Base-by-base conservation (phyloP, 176 grass and related monocot genomes). In the Rhynchospora pubera region DNA sequence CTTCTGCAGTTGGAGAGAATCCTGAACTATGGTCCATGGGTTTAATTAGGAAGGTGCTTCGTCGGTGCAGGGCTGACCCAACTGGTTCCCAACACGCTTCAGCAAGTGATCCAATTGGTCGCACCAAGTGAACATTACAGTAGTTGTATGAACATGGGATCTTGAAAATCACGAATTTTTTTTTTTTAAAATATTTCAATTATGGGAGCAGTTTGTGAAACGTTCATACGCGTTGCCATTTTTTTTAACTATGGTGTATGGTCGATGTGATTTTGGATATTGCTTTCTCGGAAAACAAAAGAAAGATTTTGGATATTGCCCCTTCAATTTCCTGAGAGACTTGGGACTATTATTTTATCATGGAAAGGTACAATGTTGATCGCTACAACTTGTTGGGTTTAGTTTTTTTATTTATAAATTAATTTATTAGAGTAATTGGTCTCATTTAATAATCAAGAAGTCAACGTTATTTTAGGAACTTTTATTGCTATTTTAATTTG, bases 81-180 rank as follows among this genome's bases (percentile, higher is more conserved):
- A 82, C 43, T 28, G 45, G 59, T 82, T 82, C 39, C 79, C 61
- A 10, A 82, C 60, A 82, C 57, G 79, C 79, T 50, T 82, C n/a
- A 51, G 16, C 57, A 63, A 82, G 39, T 62, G 15, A 47, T 11
- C 65, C 62, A 24, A 82, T 82, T 82, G 61, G 60, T 65, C 39
- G 39, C 52, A 66, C 6, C 23, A 23, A 53, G 58, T 76, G 50
- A 74, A 67, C 34, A 28, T 65, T 18, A 50, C 13, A 47, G 46
- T 73, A 12, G 45, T 73, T 73, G 1, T 12, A 12, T 23, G 43
- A 71, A 22, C 67, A 21, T 21, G 43, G 67, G 47, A 71, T 23
- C 43, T 46, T 7, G n/a, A 71, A 0, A 39, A 73, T 5, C 69
- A 14, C 50, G 4, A 51, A n/a, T n/a, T n/a, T n/a, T 28, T 28